Evolutionary conservation across 345 rosid genomes (phyloP), one percentile per base, ranked within the genome.

Genomic region (Tarenaya hassleriana): DNA sequence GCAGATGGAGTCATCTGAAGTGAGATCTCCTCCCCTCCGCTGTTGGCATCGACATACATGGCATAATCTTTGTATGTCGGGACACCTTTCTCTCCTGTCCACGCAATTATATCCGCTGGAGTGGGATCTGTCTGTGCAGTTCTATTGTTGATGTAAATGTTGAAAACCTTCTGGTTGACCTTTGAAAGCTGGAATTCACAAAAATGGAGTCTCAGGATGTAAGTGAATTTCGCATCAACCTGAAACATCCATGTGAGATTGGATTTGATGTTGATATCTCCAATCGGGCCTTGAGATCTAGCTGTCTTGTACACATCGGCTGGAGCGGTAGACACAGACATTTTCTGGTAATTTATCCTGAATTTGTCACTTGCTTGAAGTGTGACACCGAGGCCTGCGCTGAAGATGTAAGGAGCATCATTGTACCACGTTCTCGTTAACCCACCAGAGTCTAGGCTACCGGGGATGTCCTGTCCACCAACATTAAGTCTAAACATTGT

Each of bases 161-260:
- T 66, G 74, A 83, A 85, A 16, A 62, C 76, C 56, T 70, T 81
- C 52, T 85, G 87, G 39, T 92, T 88, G 20, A 69, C 34, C 52
- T 58, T 74, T 0, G 63, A 46, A 1, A 64, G 52, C 47, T 60
- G 51, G 71, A 78, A 67, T 18, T 92, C 97, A 9, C 84, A 83
- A 57, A 88, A 92, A 65, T 92, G 91, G 10, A 92, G 63, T 59
- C 97, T 78, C 47, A 80, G 58, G 8, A 83, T 47, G 56, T 88
- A 88, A 0, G 77, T 76, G 69, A 83, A 92, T 32, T 76, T 80
- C 4, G 77, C 66, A 62, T 92, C 94, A 38, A 75, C 84, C 40
- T 72, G 74, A 56, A 88, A 83, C 48, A 66, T 14, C 97, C 97
- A 85, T 41, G 95, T 83, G 34, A 83, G 66, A 34, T 92, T 88